Percentiles rank a stretch among this genome's conserved stretches.
These are phyloP conservation scores for Microdochium paspali DNA, from an alignment of 2,329 filamentous ascomycete species.

Conservation along the genomic window DNA sequence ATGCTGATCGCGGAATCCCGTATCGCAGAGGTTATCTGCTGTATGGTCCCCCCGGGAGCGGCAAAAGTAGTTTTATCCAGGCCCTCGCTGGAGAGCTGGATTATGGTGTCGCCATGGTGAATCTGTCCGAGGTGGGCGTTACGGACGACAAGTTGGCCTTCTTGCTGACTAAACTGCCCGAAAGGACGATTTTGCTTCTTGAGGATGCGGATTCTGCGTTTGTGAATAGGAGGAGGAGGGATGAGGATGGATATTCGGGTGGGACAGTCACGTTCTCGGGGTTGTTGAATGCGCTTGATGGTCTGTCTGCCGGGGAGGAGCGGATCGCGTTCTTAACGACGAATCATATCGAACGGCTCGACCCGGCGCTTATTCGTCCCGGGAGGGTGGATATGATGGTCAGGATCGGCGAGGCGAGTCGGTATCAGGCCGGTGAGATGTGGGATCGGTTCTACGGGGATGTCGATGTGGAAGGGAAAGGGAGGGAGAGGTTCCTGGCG, in stretches of 20 bases:
- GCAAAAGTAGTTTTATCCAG: slow-evolving; percentile 89
- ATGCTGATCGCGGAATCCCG: slow-evolving; percentile 82
- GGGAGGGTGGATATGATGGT: slow-evolving; percentile 87
- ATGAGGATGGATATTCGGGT: slow-evolving; percentile 71
- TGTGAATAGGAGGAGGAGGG: slow-evolving; percentile 63
- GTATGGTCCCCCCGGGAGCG: slow-evolving; percentile 77
- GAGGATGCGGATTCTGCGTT: slow-evolving; percentile 89
- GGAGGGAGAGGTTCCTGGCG: slow-evolving; percentile 60
- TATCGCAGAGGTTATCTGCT: slow-evolving; percentile 80
- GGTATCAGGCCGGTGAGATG: slow-evolving; percentile 74
- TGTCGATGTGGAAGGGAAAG: slow-evolving; percentile 53
- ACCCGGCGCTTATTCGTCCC: slow-evolving; percentile 77
- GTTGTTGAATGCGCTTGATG: slow-evolving; percentile 77
- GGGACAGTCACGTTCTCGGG: slow-evolving; percentile 88
- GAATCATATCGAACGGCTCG: slow-evolving; percentile 79
- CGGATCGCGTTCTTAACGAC: slow-evolving; percentile 84
- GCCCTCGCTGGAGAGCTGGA: slow-evolving; percentile 79
- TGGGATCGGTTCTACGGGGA: slow-evolving; percentile 96
- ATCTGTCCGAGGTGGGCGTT: slow-evolving; percentile 75
- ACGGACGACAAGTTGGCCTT: slow-evolving; percentile 76
- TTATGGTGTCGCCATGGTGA: slow-evolving; percentile 82
- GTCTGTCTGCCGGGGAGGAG: slow-evolving; percentile 82
- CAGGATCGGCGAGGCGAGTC: slow-evolving; percentile 74
- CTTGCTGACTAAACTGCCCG: slow-evolving; percentile 73
- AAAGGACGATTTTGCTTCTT: slow-evolving; percentile 67